phyloP scores from a whole-genome alignment of 768 basidiomycete genomes.

The Tricholoma sp. region DNA sequence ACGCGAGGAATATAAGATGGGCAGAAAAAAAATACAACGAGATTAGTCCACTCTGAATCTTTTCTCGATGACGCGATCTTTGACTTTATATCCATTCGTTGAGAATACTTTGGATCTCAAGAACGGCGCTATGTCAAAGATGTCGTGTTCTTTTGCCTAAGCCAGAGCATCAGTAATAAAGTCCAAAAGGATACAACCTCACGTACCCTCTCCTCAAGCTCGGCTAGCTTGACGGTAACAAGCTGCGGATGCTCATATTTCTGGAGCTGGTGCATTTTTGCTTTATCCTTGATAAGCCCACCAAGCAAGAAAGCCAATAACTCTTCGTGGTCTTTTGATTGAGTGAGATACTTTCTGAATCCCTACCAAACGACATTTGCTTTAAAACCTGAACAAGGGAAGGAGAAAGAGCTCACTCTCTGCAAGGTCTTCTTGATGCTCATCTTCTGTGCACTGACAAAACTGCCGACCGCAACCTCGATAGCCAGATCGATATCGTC shows the following conservation, averaged over 20 bases:
- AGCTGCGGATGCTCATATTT: slow-evolving; percentile 72
- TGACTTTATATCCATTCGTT: slow-evolving; percentile 83
- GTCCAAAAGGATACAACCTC: neutral
- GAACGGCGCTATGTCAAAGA: slow-evolving; percentile 87
- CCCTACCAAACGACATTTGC: slow-evolving; percentile 43
- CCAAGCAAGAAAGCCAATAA: slow-evolving; percentile 92
- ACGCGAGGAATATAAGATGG: slow-evolving; percentile 7
- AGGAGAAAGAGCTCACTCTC: slow-evolving; percentile 51
- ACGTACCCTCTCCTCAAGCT: slow-evolving; percentile 84
- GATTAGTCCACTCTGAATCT: slow-evolving; percentile 47
- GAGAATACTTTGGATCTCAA: slow-evolving; percentile 77
- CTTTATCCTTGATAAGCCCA: slow-evolving; percentile 88
- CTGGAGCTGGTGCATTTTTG: slow-evolving; percentile 75
- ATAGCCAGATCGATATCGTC: slow-evolving; percentile 98
- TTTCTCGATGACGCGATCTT: slow-evolving; percentile 67
- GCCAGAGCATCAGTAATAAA: slow-evolving; percentile 2
- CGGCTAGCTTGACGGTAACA: slow-evolving; percentile 69
- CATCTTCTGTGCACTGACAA: slow-evolving; percentile 96
- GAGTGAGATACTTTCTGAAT: slow-evolving; percentile 96
- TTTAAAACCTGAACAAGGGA: neutral
- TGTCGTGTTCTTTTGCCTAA: slow-evolving; percentile 95
- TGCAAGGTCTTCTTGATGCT: slow-evolving; percentile 98
- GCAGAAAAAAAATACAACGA: slow-evolving; percentile 6
- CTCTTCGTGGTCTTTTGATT: slow-evolving; percentile 95
- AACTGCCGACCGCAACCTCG: slow-evolving; percentile 90